Evolutionary conservation across 2,329 filamentous ascomycete species (phyloP), one percentile per base, ranked within the genome.

Genomic region (Hypoxylon sp.): DNA sequence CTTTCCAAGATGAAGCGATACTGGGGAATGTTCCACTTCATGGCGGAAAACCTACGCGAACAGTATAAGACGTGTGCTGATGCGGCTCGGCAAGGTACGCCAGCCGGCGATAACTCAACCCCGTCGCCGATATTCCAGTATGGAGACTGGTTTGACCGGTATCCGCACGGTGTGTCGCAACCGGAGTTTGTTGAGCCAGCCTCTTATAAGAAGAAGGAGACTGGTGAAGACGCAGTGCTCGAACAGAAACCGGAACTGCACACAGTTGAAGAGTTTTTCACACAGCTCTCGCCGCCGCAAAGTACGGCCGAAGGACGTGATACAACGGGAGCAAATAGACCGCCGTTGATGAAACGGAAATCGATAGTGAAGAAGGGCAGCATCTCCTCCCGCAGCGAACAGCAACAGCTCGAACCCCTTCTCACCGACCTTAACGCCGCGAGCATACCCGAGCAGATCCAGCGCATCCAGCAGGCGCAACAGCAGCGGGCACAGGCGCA

Each of bases 1-100:
- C 80, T 99, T 46, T 90, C 91, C 56, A 95, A 92, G 78, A 97
- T 98, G 92, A 97, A 97, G 82, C 92, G 92, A 63, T 94, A 95
- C 73, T 99, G 95, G 95, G 95, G 94, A 63, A 97, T 97, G 91
- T 97, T 98, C 74, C 92, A 97, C 75, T 97, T 93, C 80, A 94
- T 98, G 86, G 90, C 93, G 0, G 94, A 98, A 75, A 95, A 94
- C 72, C 84, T 97, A 34, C 93, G 95, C 62, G 91, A 94, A 56
- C 88, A 96, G 64, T 99, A 97, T 75, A 88, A 91, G 53, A 87
- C 89, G 49, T 94, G 93, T 70, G 89, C 93, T 15, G 93, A 97
- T 75, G 90, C 90, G n/a, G 88, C 89, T 28, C 84, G 89, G 55
- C 86, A 88, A 69, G 92, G 91, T 8, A 82, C 82, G n/a, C 77